Percentiles rank a stretch among this genome's conserved stretches.
Evolutionary conservation across 345 rosid genomes (phyloP).

Genomic region (Firmiana major): DNA sequence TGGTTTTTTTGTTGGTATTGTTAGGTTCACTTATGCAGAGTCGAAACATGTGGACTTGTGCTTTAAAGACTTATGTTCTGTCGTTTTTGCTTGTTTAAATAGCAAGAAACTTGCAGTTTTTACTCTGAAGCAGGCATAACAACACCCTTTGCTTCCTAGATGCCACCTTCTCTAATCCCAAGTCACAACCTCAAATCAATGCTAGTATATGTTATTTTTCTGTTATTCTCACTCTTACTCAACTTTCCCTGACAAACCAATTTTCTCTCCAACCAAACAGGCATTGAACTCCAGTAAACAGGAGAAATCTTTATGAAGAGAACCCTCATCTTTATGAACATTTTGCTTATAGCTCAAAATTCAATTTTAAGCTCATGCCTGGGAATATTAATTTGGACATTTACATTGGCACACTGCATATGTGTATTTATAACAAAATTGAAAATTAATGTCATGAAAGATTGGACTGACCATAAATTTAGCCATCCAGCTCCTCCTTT

Average conservation of each 20-base stretch:
- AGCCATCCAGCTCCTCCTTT: not conserved
- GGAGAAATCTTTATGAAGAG: not conserved
- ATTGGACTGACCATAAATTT: not conserved
- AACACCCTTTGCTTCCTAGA: not conserved
- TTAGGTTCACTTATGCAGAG: too few relatives aligned
- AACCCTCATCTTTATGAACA: too few relatives aligned
- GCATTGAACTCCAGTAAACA: slow-evolving; percentile 3
- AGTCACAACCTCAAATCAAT: not conserved
- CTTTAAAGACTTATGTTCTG: not conserved
- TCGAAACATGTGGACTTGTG: not conserved
- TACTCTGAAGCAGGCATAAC: not conserved
- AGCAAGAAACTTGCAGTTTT: not conserved
- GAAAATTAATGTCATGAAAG: not conserved
- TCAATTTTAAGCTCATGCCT: too few relatives aligned
- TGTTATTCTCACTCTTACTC: not conserved
- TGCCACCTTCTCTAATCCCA: not conserved
- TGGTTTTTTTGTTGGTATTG: too few relatives aligned
- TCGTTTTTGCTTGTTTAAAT: not conserved
- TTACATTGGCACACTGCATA: too few relatives aligned
- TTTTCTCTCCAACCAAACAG: not conserved
- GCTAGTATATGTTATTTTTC: not conserved
- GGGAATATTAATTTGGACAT: too few relatives aligned
- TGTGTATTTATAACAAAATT: too few relatives aligned
- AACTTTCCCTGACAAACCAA: not conserved
- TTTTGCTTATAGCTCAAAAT: too few relatives aligned